Evolutionary conservation across 768 basidiomycete species (phyloP), one percentile per base, ranked within the genome.

Genomic region (Pisolithus marmoratus): DNA sequence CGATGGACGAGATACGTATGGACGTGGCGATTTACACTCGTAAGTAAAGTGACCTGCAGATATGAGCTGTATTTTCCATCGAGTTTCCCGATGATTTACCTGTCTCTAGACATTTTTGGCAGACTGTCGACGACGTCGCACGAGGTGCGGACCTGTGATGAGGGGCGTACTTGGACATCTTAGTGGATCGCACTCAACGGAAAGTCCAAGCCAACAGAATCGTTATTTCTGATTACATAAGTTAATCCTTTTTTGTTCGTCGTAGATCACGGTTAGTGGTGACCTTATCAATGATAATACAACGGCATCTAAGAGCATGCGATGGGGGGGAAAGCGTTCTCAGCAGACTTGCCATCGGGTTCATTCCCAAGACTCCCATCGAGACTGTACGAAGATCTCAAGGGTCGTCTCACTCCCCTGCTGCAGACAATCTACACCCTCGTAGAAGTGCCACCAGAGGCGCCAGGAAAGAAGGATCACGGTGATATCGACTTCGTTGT

Each of bases 1-100:
- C 34, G 91, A 93, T 2, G 94, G 94, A n/a, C 94, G 79, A 11
- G 90, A 82, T 38, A 91, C 75, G 65, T 96, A 97, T 23, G 91
- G 89, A 2, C 87, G 78, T 20, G 79, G 60, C 17, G 78, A 76
- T 69, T 90, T 91, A 79, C 94, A 97, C 71, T 96, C 81, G 63
- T 85, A 97, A 12, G 84, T 96, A 65, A 85, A 94, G 68, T 96
- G 94, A 0, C 93, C 94, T 84, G 62, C 36, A 51, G 14, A 42
- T 49, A 19, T n/a, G 19, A 36, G 23, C 3, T 22, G n/a, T 8
- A 40, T 24, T 6, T 8, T 29, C 34, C 5, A 14, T 14, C 15
- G 2, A 27, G n/a, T 34, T 9, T 14, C 19, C 6, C 17, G 15
- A 50, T 20, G 36, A 29, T 38, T 62, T 29, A 84, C 88, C 89